Conservation (phyloP, 768 basidiomycete genomes). For the Termitomyces eurrhizus region DNA sequence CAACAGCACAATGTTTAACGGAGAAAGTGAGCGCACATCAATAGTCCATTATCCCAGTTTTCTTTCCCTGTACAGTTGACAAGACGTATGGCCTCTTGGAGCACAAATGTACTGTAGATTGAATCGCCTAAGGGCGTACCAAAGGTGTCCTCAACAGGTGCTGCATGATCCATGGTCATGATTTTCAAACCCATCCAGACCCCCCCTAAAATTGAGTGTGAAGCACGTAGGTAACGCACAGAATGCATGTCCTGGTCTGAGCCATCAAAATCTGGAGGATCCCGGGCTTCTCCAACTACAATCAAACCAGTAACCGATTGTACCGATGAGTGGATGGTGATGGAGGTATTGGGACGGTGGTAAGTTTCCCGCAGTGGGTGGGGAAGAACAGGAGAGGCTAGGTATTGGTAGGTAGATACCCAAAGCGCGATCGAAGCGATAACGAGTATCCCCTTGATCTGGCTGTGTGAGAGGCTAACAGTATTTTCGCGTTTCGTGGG, state of each 20-base stretch:
- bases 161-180: conserved; percentile 35
- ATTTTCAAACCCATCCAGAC: conserved; percentile 70
- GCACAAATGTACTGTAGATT: conserved; percentile 77
- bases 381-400: conserved; percentile 56
- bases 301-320: conserved; percentile 78
- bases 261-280: conserved; percentile 28
- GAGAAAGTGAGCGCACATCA: conserved; percentile 54
- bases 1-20: conserved; percentile 7
- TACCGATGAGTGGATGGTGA: conserved; percentile 65
- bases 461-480: conserved; percentile 14
- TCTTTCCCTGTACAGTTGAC: conserved; percentile 44
- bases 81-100: conserved; percentile 84
- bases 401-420: conserved; percentile 28
- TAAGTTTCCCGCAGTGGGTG: conserved; percentile 50
- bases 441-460: conserved; percentile 24
- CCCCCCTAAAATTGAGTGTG: conserved; percentile 66
- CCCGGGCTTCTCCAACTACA: conserved; percentile 70
- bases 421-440: conserved; percentile 31
- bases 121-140: conserved; percentile 65
- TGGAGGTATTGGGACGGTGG: conserved; percentile 45
- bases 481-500: conserved; percentile 17
- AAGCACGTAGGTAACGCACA: conserved; percentile 57
- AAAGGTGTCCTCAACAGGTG: conserved; percentile 45
- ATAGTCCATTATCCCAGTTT: conserved; percentile 49
- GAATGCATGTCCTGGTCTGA: conserved; percentile 40